Conservation (phyloP, 805 yeast species). For the Pichia occidentalis region DNA sequence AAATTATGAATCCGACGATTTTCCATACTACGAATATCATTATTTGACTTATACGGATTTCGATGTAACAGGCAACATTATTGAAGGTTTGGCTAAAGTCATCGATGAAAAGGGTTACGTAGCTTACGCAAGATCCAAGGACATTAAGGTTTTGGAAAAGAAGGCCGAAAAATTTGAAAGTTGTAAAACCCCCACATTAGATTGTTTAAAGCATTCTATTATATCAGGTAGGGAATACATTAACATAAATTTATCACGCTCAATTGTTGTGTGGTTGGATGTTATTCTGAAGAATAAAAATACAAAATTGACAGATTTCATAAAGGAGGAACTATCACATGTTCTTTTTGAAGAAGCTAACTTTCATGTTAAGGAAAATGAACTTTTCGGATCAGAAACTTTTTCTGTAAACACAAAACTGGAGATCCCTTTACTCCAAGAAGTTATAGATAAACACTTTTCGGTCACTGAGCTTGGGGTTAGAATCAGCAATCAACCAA, state of each 20-base stretch:
- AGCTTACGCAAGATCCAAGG: constrained; percentile 32
- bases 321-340: constrained; percentile 39
- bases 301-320: constrained; percentile 31
- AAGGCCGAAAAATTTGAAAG: neutral
- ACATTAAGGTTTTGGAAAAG: constrained; percentile 13
- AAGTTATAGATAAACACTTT: too few relatives aligned
- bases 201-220: constrained; percentile 52
- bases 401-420: neutral
- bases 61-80: constrained; percentile 2
- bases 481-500: too few relatives aligned
- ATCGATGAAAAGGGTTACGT: constrained; percentile 49
- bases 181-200: constrained; percentile 12
- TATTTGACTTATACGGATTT: constrained; percentile 4
- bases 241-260: constrained; percentile 41
- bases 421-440: too few relatives aligned
- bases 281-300: constrained; percentile 36
- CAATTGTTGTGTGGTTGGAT: constrained; percentile 46
- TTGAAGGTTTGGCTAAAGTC: constrained; percentile 30
- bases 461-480: too few relatives aligned
- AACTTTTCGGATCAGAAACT: constrained; percentile 12
- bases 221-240: constrained; percentile 43
- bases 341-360: constrained; percentile 34
- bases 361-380: constrained; percentile 1
- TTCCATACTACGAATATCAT: constrained; percentile 9
- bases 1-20: constrained; percentile 4